A percentile compares a stretch with the other conserved stretches of the same genome.
phyloP scores from a whole-genome alignment of 371 early-diverging fungal genomes.

The Dinochytrium kinnereticum region DNA sequence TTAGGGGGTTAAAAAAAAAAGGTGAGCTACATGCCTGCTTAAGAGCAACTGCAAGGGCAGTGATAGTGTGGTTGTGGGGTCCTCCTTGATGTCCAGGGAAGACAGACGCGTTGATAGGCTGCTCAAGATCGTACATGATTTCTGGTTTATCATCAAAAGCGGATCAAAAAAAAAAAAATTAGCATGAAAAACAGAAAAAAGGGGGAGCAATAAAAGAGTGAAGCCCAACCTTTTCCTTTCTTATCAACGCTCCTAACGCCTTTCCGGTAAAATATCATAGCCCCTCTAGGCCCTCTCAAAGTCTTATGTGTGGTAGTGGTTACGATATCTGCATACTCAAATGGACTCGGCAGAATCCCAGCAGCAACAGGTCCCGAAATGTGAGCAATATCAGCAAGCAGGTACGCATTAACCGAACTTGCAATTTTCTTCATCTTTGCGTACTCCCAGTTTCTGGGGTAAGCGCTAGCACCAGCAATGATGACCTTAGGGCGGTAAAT shows the following conservation, averaged over 20 bases:
- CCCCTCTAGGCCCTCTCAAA: constrained; percentile 95
- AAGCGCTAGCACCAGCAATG: constrained; percentile 98
- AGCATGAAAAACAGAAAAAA: no score
- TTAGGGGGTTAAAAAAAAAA: neutral
- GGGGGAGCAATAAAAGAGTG: no score
- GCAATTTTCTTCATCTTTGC: constrained; percentile 90
- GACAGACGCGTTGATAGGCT: constrained; percentile 94
- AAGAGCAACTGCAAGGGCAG: constrained; percentile 96
- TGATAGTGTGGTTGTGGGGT: constrained; percentile 99
- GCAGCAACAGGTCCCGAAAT: constrained; percentile 95
- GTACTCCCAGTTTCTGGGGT: constrained; percentile 97
- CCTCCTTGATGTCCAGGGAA: constrained; percentile 99
- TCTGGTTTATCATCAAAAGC: no score
- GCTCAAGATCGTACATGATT: constrained; percentile 87
- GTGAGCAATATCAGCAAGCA: constrained; percentile 99
- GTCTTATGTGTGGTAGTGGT: constrained; percentile 99
- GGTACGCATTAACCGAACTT: constrained; percentile 82
- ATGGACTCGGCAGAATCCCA: constrained; percentile 86
- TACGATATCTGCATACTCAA: constrained; percentile 96
- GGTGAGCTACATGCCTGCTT: constrained; percentile 78
- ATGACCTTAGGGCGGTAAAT: constrained; percentile 97
- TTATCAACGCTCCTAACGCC: constrained; percentile 82
- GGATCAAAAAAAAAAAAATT: no score
- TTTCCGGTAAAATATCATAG: constrained; percentile 98
- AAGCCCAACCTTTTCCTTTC: constrained; percentile 77